Evolutionary conservation across 208 protist species (phyloP).

Genomic region (Acanthamoeba rhysodes): DNA sequence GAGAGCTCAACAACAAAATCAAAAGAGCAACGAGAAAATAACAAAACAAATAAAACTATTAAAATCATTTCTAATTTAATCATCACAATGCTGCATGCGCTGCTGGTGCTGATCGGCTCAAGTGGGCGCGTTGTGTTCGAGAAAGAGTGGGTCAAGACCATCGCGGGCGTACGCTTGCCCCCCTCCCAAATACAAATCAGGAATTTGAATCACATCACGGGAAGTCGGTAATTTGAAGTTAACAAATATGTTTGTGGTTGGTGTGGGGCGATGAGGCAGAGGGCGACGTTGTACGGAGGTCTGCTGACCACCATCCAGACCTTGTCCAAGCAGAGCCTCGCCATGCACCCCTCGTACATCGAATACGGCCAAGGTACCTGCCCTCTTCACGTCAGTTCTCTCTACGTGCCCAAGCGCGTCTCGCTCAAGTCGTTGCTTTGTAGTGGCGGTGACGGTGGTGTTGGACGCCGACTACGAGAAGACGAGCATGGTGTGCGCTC

Average conservation of each 20-base stretch:
- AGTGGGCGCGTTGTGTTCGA: constrained; percentile 38
- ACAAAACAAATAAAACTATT: too few species aligned
- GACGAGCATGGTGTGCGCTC: constrained; percentile 37
- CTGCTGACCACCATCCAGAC: constrained; percentile 52
- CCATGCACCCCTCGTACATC: constrained; percentile 34
- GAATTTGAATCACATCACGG: background rate
- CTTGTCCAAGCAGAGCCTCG: constrained; percentile 40
- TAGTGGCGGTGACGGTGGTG: constrained; percentile 12
- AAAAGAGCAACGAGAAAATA: too few species aligned
- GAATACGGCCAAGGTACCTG: background rate
- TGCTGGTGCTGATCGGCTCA: background rate
- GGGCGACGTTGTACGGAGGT: background rate
- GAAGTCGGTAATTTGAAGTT: background rate
- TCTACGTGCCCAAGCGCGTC: background rate
- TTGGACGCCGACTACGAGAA: constrained; percentile 54
- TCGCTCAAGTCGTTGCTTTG: too few species aligned
- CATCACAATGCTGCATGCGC: constrained; percentile 4
- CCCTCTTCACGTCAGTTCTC: too few species aligned
- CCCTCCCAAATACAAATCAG: too few species aligned
- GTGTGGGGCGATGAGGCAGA: background rate
- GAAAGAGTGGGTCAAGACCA: constrained; percentile 63
- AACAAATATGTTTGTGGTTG: too few species aligned
- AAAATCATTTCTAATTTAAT: background rate
- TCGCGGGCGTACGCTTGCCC: background rate
- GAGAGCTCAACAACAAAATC: too few species aligned